Percentiles rank a stretch among this genome's conserved stretches.
phyloP scores from a whole-genome alignment of 768 basidiomycete species.

The Xerocomus spinulosus region DNA sequence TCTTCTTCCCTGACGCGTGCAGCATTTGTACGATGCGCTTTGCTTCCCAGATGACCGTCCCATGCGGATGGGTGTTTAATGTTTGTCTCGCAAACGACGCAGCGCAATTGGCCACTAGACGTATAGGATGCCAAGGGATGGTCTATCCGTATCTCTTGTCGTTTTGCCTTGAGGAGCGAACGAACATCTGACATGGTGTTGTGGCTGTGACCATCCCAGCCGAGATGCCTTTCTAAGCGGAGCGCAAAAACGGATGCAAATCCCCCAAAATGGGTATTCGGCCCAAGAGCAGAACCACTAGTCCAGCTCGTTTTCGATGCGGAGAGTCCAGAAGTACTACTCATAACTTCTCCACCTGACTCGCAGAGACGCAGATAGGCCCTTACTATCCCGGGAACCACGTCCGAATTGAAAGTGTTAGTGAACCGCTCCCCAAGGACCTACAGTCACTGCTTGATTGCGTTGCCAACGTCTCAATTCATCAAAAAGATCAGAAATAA shows the following conservation, averaged over 20 bases:
- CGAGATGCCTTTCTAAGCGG: background rate
- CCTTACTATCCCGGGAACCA: too few species aligned
- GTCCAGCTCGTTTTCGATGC: too few species aligned
- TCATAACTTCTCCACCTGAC: too few species aligned
- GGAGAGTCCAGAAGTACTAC: too few species aligned
- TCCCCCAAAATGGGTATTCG: too few species aligned
- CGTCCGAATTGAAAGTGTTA: too few species aligned
- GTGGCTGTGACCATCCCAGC: background rate
- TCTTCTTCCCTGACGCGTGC: slow-evolving; percentile 56
- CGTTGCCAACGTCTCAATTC: too few species aligned
- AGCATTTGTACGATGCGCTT: slow-evolving; percentile 67
- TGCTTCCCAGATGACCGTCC: slow-evolving; percentile 83
- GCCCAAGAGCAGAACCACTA: too few species aligned
- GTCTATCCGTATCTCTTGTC: slow-evolving; percentile 64
- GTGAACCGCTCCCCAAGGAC: too few species aligned
- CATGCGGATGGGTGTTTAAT: slow-evolving; percentile 81
- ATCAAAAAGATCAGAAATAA: too few species aligned
- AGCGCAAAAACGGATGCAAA: background rate
- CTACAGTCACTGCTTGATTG: too few species aligned
- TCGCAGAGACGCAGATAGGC: too few species aligned
- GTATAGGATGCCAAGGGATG: slow-evolving; percentile 74
- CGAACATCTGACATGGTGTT: slow-evolving; percentile 70
- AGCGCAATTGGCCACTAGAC: slow-evolving; percentile 62
- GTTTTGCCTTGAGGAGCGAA: slow-evolving; percentile 77
- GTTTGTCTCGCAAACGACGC: slow-evolving; percentile 53